phyloP scores from a whole-genome alignment of 208 protist species.

The Leishmania tropica region DNA sequence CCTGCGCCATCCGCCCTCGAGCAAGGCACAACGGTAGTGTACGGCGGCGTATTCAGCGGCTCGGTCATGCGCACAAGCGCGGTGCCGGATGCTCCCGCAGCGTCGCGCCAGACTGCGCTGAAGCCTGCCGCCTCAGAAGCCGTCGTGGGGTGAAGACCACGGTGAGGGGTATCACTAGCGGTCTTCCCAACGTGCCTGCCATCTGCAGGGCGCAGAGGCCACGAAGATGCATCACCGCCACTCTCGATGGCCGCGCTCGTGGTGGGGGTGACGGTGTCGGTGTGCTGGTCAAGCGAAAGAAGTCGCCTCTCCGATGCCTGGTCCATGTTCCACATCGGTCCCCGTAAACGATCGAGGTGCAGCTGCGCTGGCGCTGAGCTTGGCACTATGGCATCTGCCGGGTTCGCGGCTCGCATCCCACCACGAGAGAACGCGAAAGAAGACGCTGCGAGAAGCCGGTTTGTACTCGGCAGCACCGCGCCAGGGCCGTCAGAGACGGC shows the following conservation, averaged over 20 bases:
- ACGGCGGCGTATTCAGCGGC: neutral
- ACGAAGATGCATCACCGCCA: neutral
- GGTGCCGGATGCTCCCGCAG: neutral
- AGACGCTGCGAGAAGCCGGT: neutral
- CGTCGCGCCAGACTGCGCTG: neutral
- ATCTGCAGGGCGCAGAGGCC: neutral
- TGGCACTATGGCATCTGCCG: neutral
- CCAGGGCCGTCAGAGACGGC: neutral
- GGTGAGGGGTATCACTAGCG: neutral
- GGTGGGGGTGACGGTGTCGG: neutral
- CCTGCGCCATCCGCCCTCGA: neutral
- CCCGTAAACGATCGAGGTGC: neutral
- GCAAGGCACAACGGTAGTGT: neutral
- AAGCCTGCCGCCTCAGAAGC: neutral
- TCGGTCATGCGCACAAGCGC: neutral
- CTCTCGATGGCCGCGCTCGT: neutral
- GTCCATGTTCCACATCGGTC: neutral
- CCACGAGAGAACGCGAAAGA: neutral
- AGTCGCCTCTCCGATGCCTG: neutral
- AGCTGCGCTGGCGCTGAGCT: neutral
- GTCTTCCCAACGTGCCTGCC: neutral
- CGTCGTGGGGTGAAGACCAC: neutral
- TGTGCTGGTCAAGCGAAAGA: neutral
- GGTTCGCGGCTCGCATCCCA: neutral
- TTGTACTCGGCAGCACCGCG: constrained; percentile 3